Evolutionary conservation across 2,329 filamentous ascomycete genomes (phyloP).

Genomic region (Aspergillus sergii): DNA sequence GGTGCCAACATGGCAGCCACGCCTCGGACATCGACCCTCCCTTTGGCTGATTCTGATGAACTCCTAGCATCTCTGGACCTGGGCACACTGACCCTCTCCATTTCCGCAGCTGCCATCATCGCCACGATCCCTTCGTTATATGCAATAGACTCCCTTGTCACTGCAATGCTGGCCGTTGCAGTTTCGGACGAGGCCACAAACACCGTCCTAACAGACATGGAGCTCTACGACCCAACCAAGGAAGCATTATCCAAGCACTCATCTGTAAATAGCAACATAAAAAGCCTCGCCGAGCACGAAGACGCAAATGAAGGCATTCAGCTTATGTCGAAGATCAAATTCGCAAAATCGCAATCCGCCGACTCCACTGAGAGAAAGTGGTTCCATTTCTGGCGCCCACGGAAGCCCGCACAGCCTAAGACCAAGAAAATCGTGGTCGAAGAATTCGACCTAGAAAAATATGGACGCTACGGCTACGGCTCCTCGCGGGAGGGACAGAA

Average conservation of each 20-base stretch:
- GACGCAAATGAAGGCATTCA: conserved; percentile 42
- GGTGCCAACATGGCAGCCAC: conserved; percentile 35
- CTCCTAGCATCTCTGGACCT: conserved; percentile 49
- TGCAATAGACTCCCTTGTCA: conserved; percentile 50
- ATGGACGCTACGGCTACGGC: conserved; percentile 42
- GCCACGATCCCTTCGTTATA: conserved; percentile 49
- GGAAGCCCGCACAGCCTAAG: conserved; percentile 20
- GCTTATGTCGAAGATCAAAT: conserved; percentile 38
- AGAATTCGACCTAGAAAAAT: conserved; percentile 50
- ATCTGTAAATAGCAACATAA: conserved; percentile 21
- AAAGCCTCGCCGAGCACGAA: conserved; percentile 46
- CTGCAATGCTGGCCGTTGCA: conserved; percentile 48
- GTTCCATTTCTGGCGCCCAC: conserved; percentile 21
- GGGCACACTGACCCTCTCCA: conserved; percentile 41
- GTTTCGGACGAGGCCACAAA: conserved; percentile 47
- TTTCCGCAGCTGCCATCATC: conserved; percentile 44
- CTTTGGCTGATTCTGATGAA: conserved; percentile 41
- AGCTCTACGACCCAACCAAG: conserved; percentile 27
- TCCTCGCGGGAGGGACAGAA: conserved; percentile 42
- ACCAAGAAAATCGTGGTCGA: conserved; percentile 38
- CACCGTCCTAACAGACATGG: conserved; percentile 41
- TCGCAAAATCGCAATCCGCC: conserved; percentile 22
- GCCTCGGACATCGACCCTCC: conserved; percentile 42
- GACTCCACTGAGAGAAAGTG: conserved; percentile 13
- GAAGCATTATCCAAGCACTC: conserved; percentile 14